Evolutionary conservation across 2,329 filamentous ascomycete genomes (phyloP), one percentile per base, ranked within the genome.

Genomic region (Fusarium sp.): DNA sequence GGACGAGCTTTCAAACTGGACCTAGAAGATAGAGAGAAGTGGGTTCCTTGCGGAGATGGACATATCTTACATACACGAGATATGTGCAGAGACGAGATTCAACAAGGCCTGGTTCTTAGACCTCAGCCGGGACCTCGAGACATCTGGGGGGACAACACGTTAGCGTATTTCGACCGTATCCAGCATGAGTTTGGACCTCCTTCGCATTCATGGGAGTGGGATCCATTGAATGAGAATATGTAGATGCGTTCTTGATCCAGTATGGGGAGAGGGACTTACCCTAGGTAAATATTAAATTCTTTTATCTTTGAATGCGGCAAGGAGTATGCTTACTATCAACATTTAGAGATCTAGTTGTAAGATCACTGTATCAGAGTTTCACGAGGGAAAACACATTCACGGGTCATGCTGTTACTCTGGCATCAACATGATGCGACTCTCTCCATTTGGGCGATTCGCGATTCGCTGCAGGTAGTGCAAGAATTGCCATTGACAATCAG

Each of bases 311-410:
- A 18, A 3, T 2, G 5, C 3, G 10, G 32, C 2, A 0, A 9
- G 11, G 11, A 9, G 0, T 7, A 17, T 14, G 18, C 9, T 22
- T 28, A 1, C 3, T 8, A 17, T 0, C 1, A 18, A 20, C 1
- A 36, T 12, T 14, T 4, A 10, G 3, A 14, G 22, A 11, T 26
- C 12, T 12, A 9, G 1, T 18, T 18, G 5, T 7, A 35, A 17
- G 13, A 13, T 9, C 3, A 13, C 7, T 35, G 15, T 1, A 14
- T 4, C 28, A 17, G 0, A 0, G 0, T 17, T 17, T 2, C 6
- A 17, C 12, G 11, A 3, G 10, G 3, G 0, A n/a, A 20, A 9
- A 20, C 3, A 20, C 1, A 13, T n/a, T 42, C 14, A 42, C 14
- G 22, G 22, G 22, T 8, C 6, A 1, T 42, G 22, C 14, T 42